These are phyloP conservation scores for Penicillium psychrosexuale DNA, from an alignment of 2,329 filamentous ascomycete species.

Conservation along the genomic window DNA sequence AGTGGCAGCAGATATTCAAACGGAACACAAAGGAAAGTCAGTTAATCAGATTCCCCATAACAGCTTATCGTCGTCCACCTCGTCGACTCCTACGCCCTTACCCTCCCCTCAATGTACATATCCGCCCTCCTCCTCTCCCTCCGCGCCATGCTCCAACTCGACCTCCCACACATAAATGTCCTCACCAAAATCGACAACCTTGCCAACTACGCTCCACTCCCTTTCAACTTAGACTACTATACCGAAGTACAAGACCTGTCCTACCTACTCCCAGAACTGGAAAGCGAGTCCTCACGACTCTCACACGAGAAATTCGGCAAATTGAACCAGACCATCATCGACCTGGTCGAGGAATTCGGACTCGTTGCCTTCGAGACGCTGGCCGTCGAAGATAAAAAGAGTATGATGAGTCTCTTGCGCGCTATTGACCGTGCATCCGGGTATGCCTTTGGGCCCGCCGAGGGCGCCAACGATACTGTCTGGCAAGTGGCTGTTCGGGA, in stretches of 20 bases:
- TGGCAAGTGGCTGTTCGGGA: slow-evolving; percentile 93
- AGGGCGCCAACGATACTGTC: slow-evolving; percentile 92
- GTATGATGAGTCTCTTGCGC: slow-evolving; percentile 87
- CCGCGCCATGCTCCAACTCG: slow-evolving; percentile 96
- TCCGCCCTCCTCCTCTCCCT: slow-evolving; percentile 90
- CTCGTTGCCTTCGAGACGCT: slow-evolving; percentile 90
- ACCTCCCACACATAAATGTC: slow-evolving; percentile 92
- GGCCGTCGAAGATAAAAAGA: slow-evolving; percentile 93
- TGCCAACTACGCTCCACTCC: slow-evolving; percentile 74
- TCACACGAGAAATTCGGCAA: slow-evolving; percentile 73
- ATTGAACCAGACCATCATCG: slow-evolving; percentile 81
- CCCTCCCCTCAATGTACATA: slow-evolving; percentile 89
- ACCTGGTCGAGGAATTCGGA: slow-evolving; percentile 83
- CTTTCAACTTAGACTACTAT: slow-evolving; percentile 95
- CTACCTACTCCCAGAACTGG: slow-evolving; percentile 76
- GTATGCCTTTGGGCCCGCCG: slow-evolving; percentile 85
- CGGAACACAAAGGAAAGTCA: not conserved
- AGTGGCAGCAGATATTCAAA: slow-evolving; percentile 31
- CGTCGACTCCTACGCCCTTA: slow-evolving; percentile 89
- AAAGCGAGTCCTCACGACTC: slow-evolving; percentile 70
- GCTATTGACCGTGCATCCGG: slow-evolving; percentile 90
- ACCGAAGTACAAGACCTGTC: slow-evolving; percentile 93
- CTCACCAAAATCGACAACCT: slow-evolving; percentile 98
- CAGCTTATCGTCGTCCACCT: slow-evolving; percentile 92
- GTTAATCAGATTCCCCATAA: slow-evolving; percentile 8